Percentiles rank a stretch among this genome's conserved stretches.
phyloP scores from a whole-genome alignment of 2,329 filamentous ascomycete species.

The Fusarium robinianum region DNA sequence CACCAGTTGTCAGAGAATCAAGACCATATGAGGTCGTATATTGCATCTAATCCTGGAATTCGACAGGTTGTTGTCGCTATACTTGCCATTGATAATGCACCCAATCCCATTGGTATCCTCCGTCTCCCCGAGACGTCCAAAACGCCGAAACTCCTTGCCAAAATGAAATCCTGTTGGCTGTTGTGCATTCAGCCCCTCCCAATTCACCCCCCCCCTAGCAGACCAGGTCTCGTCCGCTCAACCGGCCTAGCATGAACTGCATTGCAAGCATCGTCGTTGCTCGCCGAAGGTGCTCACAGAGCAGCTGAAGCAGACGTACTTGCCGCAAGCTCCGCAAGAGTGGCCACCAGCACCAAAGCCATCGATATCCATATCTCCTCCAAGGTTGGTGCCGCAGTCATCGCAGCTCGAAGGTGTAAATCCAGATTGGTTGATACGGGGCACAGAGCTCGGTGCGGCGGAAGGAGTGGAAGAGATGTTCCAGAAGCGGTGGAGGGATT shows the following conservation, averaged over 20 bases:
- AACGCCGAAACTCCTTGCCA: slow-evolving; percentile 8
- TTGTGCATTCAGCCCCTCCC: slow-evolving; percentile 29
- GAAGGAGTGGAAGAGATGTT: slow-evolving; percentile 50
- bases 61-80: too few species aligned
- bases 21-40: too few species aligned
- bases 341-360: slow-evolving; percentile 33
- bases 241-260: too few species aligned
- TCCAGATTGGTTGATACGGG: slow-evolving; percentile 21
- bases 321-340: slow-evolving; percentile 56
- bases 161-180: neutral
- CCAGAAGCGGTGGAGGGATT: slow-evolving; percentile 66
- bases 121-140: neutral
- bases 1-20: too few species aligned
- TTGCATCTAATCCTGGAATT: too few species aligned
- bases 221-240: slow-evolving; percentile 36
- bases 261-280: slow-evolving; percentile 57
- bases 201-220: slow-evolving; percentile 26
- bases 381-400: slow-evolving; percentile 53
- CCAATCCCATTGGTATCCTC: slow-evolving; percentile 22
- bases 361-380: slow-evolving; percentile 49
- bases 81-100: neutral
- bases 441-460: slow-evolving; percentile 32
- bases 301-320: slow-evolving; percentile 62
- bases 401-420: slow-evolving; percentile 51
- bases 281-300: slow-evolving; percentile 62